phyloP scores from a whole-genome alignment of 1,284 basidiomycete genomes.

The Ustanciosporium gigantosporum region DNA sequence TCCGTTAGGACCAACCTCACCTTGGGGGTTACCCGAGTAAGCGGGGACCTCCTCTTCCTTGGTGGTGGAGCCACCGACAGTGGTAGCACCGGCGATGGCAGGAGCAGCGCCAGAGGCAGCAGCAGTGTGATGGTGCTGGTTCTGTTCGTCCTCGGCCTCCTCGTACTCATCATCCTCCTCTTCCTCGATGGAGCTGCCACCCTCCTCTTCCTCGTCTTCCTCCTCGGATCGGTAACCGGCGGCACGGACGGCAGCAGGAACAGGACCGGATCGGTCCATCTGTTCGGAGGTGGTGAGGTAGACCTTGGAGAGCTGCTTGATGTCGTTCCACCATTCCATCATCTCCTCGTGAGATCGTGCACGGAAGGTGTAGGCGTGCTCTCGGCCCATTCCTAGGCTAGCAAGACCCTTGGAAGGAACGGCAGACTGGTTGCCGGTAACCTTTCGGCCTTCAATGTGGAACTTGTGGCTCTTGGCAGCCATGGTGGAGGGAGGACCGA shows the following conservation, averaged over 20 bases:
- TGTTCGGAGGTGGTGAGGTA: conserved; percentile 93
- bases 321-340: conserved; percentile 99
- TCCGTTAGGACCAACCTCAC: conserved; percentile 68
- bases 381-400: conserved; percentile 65
- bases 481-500: conserved; percentile 82
- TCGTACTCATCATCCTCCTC: conserved; percentile 66
- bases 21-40: conserved; percentile 53
- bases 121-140: conserved; percentile 20
- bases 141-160: conserved; percentile 63
- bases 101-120: conserved; percentile 37
- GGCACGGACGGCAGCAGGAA: conserved; percentile 85
- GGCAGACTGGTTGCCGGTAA: conserved; percentile 70
- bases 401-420: conserved; percentile 66
- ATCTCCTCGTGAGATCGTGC: conserved; percentile 89
- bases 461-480: conserved; percentile 86
- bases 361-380: conserved; percentile 85
- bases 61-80: conserved; percentile 40
- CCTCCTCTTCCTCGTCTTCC: conserved; percentile 70
- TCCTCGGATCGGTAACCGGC: conserved; percentile 73
- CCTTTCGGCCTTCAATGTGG: conserved; percentile 90
- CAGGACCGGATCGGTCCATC: conserved; percentile 89
- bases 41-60: conserved; percentile 57
- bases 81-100: conserved; percentile 44
- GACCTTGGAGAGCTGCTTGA: conserved; percentile 91
- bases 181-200: conserved; percentile 75